These are phyloP conservation scores for Fusarium xyrophilum DNA, from an alignment of 2,329 filamentous ascomycete genomes.

Conservation along the genomic window DNA sequence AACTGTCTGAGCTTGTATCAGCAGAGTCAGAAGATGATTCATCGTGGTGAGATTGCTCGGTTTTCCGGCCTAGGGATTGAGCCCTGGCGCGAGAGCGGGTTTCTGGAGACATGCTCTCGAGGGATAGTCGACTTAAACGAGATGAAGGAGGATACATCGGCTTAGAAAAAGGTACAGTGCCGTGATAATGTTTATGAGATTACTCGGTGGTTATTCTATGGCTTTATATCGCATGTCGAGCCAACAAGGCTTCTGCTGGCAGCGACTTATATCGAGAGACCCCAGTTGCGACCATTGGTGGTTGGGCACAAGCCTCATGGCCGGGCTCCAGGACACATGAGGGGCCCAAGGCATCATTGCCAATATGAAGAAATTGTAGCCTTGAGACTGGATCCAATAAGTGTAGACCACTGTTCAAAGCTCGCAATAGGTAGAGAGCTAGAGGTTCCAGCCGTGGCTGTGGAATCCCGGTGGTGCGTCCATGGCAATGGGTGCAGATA, in stretches of 20 bases:
- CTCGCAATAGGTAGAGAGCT: background rate
- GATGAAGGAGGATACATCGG: slow-evolving; percentile 41
- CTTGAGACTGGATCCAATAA: background rate
- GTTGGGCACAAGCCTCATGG: slow-evolving; percentile 34
- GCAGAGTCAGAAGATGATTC: slow-evolving; percentile 42
- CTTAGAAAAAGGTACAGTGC: background rate
- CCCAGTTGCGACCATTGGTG: slow-evolving; percentile 29
- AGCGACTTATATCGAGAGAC: slow-evolving; percentile 9
- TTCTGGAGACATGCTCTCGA: slow-evolving; percentile 43
- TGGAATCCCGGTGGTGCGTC: slow-evolving; percentile 18
- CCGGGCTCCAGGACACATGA: slow-evolving; percentile 20
- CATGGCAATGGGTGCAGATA: slow-evolving; percentile 1
- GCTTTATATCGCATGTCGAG: slow-evolving; percentile 33
- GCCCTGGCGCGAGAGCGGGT: slow-evolving; percentile 25
- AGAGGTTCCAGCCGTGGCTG: slow-evolving; percentile 27
- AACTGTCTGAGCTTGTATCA: slow-evolving; percentile 34
- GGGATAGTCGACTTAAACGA: slow-evolving; percentile 42
- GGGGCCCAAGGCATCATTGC: slow-evolving; percentile 28
- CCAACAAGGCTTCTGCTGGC: background rate
- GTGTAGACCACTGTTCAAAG: background rate
- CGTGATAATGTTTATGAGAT: background rate
- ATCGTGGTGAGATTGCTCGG: slow-evolving; percentile 16
- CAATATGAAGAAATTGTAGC: background rate
- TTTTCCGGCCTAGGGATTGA: slow-evolving; percentile 8
- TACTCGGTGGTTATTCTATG: slow-evolving; percentile 4